Conservation (phyloP, 371 early-diverging fungal species). For the Lichtheimia ramosa region DNA sequence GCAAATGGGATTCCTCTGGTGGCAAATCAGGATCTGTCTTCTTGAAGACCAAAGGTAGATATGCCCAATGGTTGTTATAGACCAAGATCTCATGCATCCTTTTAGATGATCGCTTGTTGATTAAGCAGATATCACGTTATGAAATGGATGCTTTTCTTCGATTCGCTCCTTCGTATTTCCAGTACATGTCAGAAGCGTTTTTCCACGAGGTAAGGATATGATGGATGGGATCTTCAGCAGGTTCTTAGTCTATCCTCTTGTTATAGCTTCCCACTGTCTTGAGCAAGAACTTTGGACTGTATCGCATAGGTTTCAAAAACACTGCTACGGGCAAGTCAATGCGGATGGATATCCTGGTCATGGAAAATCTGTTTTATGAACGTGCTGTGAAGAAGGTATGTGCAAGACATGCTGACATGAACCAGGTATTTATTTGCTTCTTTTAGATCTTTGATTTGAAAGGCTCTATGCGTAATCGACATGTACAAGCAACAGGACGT, state of each 20-base stretch:
- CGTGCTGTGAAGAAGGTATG: slow-evolving; percentile 69
- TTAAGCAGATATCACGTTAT: slow-evolving; percentile 89
- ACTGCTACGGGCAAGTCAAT: slow-evolving; percentile 78
- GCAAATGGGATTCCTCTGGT: slow-evolving; percentile 84
- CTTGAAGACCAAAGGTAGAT: slow-evolving; percentile 74
- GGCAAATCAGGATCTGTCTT: slow-evolving; percentile 96
- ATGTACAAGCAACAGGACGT: slow-evolving; percentile 86
- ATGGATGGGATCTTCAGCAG: not conserved
- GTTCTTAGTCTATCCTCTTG: not conserved
- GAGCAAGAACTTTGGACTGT: slow-evolving; percentile 95
- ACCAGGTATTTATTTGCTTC: not conserved
- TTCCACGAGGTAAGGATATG: slow-evolving; percentile 63
- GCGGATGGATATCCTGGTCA: slow-evolving; percentile 91
- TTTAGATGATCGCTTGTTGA: slow-evolving; percentile 86
- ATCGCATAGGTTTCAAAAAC: slow-evolving; percentile 87
- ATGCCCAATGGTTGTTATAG: not conserved
- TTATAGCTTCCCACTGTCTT: slow-evolving; percentile 78
- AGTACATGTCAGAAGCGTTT: slow-evolving; percentile 87
- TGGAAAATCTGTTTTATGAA: slow-evolving; percentile 96
- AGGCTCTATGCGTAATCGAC: slow-evolving; percentile 94
- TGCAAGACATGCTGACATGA: not conserved
- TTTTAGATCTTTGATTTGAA: slow-evolving; percentile 90
- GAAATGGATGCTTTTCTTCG: slow-evolving; percentile 90
- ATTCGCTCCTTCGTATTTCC: slow-evolving; percentile 95
- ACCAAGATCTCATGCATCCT: not conserved